Percentiles rank a stretch among this genome's conserved stretches.
phyloP scores from a whole-genome alignment of 441 rosid genomes.

The Bocquillonia castaneifolia region DNA sequence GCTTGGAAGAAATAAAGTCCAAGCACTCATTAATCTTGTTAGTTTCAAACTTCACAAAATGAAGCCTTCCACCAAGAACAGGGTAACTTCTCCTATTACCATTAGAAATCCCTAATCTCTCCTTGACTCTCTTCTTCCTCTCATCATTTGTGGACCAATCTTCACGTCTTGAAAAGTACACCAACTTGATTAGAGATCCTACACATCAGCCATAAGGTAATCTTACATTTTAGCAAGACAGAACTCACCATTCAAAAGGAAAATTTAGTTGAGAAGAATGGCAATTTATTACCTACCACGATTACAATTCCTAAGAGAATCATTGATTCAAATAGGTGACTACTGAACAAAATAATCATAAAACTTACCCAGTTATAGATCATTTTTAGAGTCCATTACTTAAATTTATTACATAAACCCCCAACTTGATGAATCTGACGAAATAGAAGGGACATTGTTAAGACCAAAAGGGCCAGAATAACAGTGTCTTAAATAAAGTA shows the following conservation, averaged over 20 bases:
- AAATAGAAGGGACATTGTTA: not conserved
- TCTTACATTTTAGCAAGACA: not conserved
- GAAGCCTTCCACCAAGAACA: conserved; percentile 97
- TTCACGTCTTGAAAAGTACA: conserved; percentile 95
- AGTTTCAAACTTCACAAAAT: conserved; percentile 97
- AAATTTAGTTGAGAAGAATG: not conserved
- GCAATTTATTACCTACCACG: not conserved
- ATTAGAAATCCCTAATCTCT: conserved; percentile 67
- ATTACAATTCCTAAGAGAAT: not conserved
- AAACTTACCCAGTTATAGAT: not conserved
- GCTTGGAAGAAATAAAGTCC: conserved; percentile 90
- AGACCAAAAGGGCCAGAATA: not conserved
- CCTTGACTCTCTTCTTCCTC: conserved; percentile 66
- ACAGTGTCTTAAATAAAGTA: not conserved
- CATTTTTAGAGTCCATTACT: too few relatives aligned
- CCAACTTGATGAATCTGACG: too few relatives aligned
- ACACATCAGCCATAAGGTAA: conserved; percentile 25
- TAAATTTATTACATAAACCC: too few relatives aligned
- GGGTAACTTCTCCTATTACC: conserved; percentile 87
- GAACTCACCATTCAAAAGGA: not conserved
- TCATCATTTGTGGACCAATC: conserved; percentile 53
- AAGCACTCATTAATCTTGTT: conserved; percentile 83
- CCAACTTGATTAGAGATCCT: conserved; percentile 95
- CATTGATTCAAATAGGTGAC: not conserved
- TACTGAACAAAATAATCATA: not conserved